Evolutionary conservation across 306 rosid species (phyloP).

Genomic region (Lithocarpus polystachyus): DNA sequence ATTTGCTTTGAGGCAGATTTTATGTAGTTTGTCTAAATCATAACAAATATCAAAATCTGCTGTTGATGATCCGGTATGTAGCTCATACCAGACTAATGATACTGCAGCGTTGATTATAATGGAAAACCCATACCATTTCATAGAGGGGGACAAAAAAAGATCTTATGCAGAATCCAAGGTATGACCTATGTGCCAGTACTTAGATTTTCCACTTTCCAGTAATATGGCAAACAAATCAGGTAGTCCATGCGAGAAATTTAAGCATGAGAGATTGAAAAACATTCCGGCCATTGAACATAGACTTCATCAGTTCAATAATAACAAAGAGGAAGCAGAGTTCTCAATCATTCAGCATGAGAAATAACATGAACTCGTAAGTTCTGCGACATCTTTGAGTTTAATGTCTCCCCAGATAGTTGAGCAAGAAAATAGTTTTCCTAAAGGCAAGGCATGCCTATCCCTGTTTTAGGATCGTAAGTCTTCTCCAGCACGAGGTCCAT

Average conservation of each 20-base stretch:
- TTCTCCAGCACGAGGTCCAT: conserved; percentile 68
- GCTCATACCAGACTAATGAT: too few relatives aligned
- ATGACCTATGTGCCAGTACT: too few relatives aligned
- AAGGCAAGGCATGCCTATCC: conserved; percentile 88
- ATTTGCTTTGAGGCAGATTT: too few relatives aligned
- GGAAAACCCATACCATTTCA: too few relatives aligned
- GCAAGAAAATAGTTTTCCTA: conserved; percentile 26
- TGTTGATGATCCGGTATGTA: too few relatives aligned
- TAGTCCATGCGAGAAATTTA: not conserved
- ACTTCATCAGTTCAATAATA: not conserved
- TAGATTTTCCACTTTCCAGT: too few relatives aligned
- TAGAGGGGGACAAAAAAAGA: too few relatives aligned
- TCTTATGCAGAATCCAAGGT: too few relatives aligned
- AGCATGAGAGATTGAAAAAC: not conserved
- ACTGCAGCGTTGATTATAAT: too few relatives aligned
- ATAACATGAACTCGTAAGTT: not conserved
- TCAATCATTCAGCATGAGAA: not conserved
- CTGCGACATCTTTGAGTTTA: conserved; percentile 1
- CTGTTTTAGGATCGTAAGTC: conserved; percentile 78
- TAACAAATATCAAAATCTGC: too few relatives aligned
- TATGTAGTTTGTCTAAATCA: too few relatives aligned
- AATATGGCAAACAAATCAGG: too few relatives aligned
- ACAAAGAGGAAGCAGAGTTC: not conserved
- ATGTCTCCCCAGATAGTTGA: not conserved
- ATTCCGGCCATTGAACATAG: not conserved